These are phyloP conservation scores for Pachysandra terminalis DNA, from an alignment of 164 flowering plant genomes.

Conservation along the genomic window DNA sequence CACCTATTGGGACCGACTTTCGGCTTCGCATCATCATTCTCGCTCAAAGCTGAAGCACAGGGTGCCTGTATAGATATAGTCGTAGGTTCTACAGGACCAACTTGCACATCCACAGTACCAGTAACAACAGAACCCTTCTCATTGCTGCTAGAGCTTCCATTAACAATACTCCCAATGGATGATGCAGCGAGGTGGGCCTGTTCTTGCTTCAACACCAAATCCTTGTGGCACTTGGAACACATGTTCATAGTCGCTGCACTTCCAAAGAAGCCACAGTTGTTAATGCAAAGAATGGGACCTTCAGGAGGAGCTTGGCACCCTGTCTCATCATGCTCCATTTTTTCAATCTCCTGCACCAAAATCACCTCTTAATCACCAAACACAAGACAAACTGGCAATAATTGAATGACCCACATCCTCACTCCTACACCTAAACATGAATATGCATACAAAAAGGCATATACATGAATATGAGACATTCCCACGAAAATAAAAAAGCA, in stretches of 20 bases:
- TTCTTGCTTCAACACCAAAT: conserved; percentile 41
- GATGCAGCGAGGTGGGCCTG: conserved; percentile 50
- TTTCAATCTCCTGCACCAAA: conserved; percentile 21
- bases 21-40: conserved; percentile 23
- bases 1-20: conserved; percentile 51
- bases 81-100: conserved; percentile 23
- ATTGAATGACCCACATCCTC: too few species aligned
- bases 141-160: conserved; percentile 29
- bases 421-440: too few species aligned
- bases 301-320: conserved; percentile 58
- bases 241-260: conserved; percentile 58
- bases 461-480: too few species aligned
- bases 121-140: conserved; percentile 26
- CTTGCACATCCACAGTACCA: conserved; percentile 17
- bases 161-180: conserved; percentile 45
- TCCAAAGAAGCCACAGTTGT: conserved; percentile 63
- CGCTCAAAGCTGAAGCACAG: conserved; percentile 14
- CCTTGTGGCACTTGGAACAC: conserved; percentile 65
- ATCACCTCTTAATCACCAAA: conserved; percentile 1
- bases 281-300: conserved; percentile 47
- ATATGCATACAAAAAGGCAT: too few species aligned
- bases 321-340: conserved; percentile 56
- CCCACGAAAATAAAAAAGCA: too few species aligned
- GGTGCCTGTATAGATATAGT: conserved; percentile 15
- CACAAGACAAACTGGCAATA: too few species aligned